phyloP scores from a whole-genome alignment of 2,329 filamentous ascomycete genomes.

The Claviceps humidiphila region DNA sequence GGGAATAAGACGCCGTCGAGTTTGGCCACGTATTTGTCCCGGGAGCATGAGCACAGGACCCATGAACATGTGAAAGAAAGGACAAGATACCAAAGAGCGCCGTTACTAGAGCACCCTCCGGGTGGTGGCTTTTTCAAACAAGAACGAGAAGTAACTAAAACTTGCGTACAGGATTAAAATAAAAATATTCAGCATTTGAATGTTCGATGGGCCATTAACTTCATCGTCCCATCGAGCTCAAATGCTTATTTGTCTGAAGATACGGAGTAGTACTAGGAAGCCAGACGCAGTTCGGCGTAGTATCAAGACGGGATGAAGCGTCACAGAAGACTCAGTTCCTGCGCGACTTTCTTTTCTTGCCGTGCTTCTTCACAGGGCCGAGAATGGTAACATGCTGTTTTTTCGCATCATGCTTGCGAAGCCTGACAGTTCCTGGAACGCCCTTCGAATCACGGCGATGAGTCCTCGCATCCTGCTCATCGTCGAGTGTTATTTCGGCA shows the following conservation, averaged over 20 bases:
- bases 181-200: constrained; percentile 4
- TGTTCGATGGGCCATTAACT: constrained; percentile 1
- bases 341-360: constrained; percentile 17
- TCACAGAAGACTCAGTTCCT: constrained; percentile 8
- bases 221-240: constrained; percentile 3
- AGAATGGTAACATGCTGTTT: constrained; percentile 38
- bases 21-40: background rate
- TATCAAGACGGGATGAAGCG: no score
- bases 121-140: constrained; percentile 2
- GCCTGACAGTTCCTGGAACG: constrained; percentile 30
- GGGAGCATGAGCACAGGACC: background rate
- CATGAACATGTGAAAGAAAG: background rate
- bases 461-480: constrained; percentile 36
- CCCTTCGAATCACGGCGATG: constrained; percentile 31
- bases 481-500: constrained; percentile 48
- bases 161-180: constrained; percentile 4
- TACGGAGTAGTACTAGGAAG: background rate
- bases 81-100: background rate
- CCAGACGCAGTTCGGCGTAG: no score
- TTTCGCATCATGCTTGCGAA: constrained; percentile 41
- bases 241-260: background rate
- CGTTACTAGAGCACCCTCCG: constrained; percentile 1
- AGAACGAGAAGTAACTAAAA: constrained; percentile 6
- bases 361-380: constrained; percentile 31
- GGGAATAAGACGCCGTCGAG: background rate